A percentile compares a stretch with the other conserved stretches of the same genome.
Evolutionary conservation across 345 rosid genomes (phyloP).

Genomic region (Cardiospermum halicacabum): DNA sequence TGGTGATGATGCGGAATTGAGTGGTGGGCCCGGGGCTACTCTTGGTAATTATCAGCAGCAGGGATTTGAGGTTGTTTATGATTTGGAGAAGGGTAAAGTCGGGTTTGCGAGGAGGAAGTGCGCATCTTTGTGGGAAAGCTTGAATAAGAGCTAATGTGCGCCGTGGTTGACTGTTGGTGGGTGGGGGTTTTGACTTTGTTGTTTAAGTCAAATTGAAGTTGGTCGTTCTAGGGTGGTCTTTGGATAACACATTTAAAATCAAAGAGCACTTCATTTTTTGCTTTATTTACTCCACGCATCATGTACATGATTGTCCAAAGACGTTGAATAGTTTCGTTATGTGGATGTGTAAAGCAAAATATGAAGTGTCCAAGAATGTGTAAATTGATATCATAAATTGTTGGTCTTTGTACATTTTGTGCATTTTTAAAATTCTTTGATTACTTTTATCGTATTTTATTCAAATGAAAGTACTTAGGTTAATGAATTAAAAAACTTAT

Average conservation of each 20-base stretch:
- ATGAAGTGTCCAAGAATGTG: slow-evolving; percentile 19
- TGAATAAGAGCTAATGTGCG: slow-evolving; percentile 39
- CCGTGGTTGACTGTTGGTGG: slow-evolving; percentile 12
- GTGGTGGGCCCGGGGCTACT: slow-evolving; percentile 76
- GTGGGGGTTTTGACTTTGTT: slow-evolving; percentile 12
- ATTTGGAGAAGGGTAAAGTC: slow-evolving; percentile 61
- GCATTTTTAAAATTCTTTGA: no score
- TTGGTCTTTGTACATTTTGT: not conserved
- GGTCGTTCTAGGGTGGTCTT: not conserved
- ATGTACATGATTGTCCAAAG: slow-evolving; percentile 14
- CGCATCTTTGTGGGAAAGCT: slow-evolving; percentile 73
- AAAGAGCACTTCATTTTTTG: slow-evolving; percentile 22
- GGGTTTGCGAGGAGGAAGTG: slow-evolving; percentile 87
- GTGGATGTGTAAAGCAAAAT: slow-evolving; percentile 19
- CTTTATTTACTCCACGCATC: not conserved
- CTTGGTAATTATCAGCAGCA: slow-evolving; percentile 93
- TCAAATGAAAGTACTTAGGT: no score
- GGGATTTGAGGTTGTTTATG: slow-evolving; percentile 93
- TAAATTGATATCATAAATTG: not conserved
- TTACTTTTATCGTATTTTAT: not conserved
- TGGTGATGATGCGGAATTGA: slow-evolving; percentile 69
- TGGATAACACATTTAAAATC: no score
- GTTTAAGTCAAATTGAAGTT: no score
- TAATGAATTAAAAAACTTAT: no score
- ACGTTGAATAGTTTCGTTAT: slow-evolving; percentile 5